Evolutionary conservation across 306 rosid genomes (phyloP), one percentile per base, ranked within the genome.

Genomic region (Arachis stenosperma): DNA sequence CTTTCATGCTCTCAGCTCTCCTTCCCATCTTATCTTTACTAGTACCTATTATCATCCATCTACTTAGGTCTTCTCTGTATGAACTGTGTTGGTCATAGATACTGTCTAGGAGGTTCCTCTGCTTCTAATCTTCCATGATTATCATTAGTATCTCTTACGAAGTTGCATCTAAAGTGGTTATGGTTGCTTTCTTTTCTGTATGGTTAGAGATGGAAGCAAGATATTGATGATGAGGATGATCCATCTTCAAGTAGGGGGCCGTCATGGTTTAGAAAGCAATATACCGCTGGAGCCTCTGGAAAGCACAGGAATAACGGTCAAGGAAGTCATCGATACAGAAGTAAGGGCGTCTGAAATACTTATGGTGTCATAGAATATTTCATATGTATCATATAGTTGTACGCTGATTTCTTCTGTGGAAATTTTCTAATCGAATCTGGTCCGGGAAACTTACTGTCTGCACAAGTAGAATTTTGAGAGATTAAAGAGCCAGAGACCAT

Each of bases 161-260:
- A 6, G 70, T 52, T 64, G 56, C 22, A n/a, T 57, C 47, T 69
- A 53, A 42, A 33, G 40, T 56, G 73, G 17, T 56, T 48, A 37
- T 48, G 42, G 14, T 70, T 69, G 12, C 50, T 9, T 44, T 56
- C 58, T 47, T 37, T 30, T 51, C n/a, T 74, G 56, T 52, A 14
- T 64, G 69, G 9, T 75, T 47, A 80, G 84, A 75, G 80, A 69
- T 80, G 77, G 84, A 75, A 80, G 77, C 59, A 47, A 37, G 73
- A n/a, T 46, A 37, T 13, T 56, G 77, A 56, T 56, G 77, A 56
- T n/a, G 67, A 6, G 14, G 74, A 75, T 42, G 65, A 56, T 33
- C 74, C 80, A 58, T 70, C 69, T 63, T 80, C 84, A 63, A 80
- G 73, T 70, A 65, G n/a, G 55, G 64, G 67, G 11, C 8, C 80